phyloP scores from a whole-genome alignment of 805 yeast species.

The Clavispora carvajalis region DNA sequence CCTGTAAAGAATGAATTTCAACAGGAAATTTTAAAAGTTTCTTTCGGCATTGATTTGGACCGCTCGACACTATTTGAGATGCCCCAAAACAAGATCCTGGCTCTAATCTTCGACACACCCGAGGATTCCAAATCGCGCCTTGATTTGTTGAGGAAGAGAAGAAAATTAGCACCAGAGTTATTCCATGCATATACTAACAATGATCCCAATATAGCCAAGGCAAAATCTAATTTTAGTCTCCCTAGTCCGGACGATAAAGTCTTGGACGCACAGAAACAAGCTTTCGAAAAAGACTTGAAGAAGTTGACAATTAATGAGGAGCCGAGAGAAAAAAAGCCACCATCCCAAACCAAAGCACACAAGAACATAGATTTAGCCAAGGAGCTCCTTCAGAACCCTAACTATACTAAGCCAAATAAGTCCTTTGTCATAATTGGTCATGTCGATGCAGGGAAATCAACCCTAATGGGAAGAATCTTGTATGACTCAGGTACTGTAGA shows the following conservation, averaged over 20 bases:
- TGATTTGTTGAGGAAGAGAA: neutral
- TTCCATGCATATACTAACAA: slow-evolving; percentile 39
- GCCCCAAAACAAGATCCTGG: slow-evolving; percentile 6
- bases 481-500: slow-evolving; percentile 66
- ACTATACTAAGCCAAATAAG: slow-evolving; percentile 45
- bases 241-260: slow-evolving; percentile 85
- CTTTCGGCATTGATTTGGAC: slow-evolving; percentile 5
- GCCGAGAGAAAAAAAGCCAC: slow-evolving; percentile 6
- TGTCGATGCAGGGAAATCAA: slow-evolving; percentile 82
- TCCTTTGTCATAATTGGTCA: slow-evolving; percentile 83
- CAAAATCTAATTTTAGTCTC: slow-evolving; percentile 49
- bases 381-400: slow-evolving; percentile 30
- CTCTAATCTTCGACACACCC: slow-evolving; percentile 3
- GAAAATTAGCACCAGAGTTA: slow-evolving; percentile 9
- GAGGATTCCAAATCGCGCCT: neutral
- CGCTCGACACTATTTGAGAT: slow-evolving; percentile 4
- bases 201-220: slow-evolving; percentile 33
- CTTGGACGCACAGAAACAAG: slow-evolving; percentile 50
- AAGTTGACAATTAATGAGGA: slow-evolving; percentile 21
- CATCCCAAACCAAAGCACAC: slow-evolving; percentile 36
- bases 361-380: slow-evolving; percentile 38
- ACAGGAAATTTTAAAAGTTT: neutral
- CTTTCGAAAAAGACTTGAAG: slow-evolving; percentile 29
- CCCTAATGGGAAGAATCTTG: slow-evolving; percentile 68
- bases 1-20: neutral